Evolutionary conservation across 768 basidiomycete species (phyloP).

Genomic region (Udeniomyces megalosporus): DNA sequence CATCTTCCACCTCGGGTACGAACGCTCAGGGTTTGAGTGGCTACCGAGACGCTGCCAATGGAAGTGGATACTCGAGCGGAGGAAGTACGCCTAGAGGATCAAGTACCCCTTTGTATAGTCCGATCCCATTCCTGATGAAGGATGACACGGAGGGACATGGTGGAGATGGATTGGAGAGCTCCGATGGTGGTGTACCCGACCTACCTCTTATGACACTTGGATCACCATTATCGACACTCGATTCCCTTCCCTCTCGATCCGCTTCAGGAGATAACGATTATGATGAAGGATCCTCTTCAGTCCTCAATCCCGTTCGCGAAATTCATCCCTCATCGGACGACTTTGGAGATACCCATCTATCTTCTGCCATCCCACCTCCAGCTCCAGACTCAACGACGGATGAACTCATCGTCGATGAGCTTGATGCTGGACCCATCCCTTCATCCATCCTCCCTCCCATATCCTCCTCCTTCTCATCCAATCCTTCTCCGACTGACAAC

Average conservation of each 20-base stretch:
- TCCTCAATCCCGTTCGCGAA: not conserved
- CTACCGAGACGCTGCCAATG: constrained; percentile 20
- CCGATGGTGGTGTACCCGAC: too few relatives aligned
- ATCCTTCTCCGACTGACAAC: too few relatives aligned
- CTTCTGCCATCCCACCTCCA: not conserved
- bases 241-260: not conserved
- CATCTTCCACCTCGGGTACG: constrained; percentile 10
- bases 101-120: constrained; percentile 27
- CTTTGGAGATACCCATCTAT: too few relatives aligned
- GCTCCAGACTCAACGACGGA: constrained; percentile 19
- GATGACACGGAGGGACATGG: not conserved
- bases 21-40: constrained; percentile 5
- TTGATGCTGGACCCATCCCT: constrained; percentile 27
- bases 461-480: not conserved
- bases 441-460: constrained; percentile 6
- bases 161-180: too few relatives aligned
- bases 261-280: not conserved
- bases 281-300: not conserved
- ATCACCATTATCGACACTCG: constrained; percentile 11
- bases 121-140: constrained; percentile 28
- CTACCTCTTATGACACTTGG: constrained; percentile 17
- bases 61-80: constrained; percentile 19
- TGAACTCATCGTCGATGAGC: constrained; percentile 29
- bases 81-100: not conserved
- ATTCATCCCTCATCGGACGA: too few relatives aligned